Evolutionary conservation across 257 asterid species (phyloP), one percentile per base, ranked within the genome.

Genomic region (Solanum chiquidenum): DNA sequence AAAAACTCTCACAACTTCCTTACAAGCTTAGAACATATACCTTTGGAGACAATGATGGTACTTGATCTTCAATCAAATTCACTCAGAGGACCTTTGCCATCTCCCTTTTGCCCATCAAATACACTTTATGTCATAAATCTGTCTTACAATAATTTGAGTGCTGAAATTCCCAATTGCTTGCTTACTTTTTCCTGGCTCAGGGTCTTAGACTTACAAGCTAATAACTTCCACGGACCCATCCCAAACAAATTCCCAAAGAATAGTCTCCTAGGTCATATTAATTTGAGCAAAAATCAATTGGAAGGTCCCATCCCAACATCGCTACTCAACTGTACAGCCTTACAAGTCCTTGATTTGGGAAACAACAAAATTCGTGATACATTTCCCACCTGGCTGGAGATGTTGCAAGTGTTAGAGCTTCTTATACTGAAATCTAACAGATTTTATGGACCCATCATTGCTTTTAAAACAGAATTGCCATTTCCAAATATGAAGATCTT

Each of bases 181-280:
- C 0, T 42, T 12, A 18, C 4, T n/a, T 8, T 6, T 80, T 0
- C 1, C 35, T 0, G 0, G 16, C 35, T 77, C 34, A 6, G 0
- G 1, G 85, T 80, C 64, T 29, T 80, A 18, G 85, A 80, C 23
- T 25, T 80, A 18, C 14, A 0, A 44, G 37, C 9, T 25, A 80
- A 44, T 46, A 80, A 25, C 66, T 44, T 80, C 34, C 10, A 80
- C 2, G 66, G 62, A 29, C 44, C 80, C 14, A 18, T 72, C 35
- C 80, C 80, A 72, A 72, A 72, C 44, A 72, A 1, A 72, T 33
- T 72, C 44, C 20, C 44, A 18, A 0, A 13, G 44, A 3, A 27
- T 29, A 3, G 11, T 27, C 0, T 0, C 0, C 21, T 68, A 27
- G 0, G 0, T 2, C 5, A 13, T 68, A 27, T 68, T 37, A 23